Conservation (phyloP, 2,329 filamentous ascomycete genomes). For the Talaromyces islandicus region DNA sequence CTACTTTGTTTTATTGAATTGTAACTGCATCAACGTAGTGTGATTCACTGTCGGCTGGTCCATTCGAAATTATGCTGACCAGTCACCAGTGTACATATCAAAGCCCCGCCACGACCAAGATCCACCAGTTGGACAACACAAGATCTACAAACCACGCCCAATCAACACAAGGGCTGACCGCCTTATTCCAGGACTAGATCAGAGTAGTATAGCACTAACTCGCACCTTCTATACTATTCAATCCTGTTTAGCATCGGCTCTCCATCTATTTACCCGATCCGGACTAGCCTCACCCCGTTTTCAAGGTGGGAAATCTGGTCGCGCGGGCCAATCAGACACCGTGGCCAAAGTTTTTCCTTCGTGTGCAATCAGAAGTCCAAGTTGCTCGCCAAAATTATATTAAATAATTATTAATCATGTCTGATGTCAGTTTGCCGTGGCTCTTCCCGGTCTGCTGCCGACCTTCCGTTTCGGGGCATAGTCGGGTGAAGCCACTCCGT, state of each 20-base stretch:
- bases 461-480: not conserved
- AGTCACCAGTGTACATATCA: not conserved
- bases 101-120: not conserved
- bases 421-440: not conserved
- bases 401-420: not conserved
- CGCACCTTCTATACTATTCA: no score
- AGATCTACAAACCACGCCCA: not conserved
- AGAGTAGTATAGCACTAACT: not conserved
- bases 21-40: not conserved
- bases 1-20: not conserved
- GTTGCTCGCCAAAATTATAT: not conserved
- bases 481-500: not conserved
- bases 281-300: not conserved
- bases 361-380: not conserved
- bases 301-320: not conserved
- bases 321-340: not conserved
- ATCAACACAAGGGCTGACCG: not conserved
- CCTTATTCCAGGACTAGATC: no score
- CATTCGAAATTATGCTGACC: not conserved
- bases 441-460: not conserved
- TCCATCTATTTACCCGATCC: not conserved
- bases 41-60: no score
- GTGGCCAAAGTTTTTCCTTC: not conserved
- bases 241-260: not conserved
- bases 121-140: not conserved